phyloP scores from a whole-genome alignment of 768 basidiomycete genomes.

The Boletus rex-veris region DNA sequence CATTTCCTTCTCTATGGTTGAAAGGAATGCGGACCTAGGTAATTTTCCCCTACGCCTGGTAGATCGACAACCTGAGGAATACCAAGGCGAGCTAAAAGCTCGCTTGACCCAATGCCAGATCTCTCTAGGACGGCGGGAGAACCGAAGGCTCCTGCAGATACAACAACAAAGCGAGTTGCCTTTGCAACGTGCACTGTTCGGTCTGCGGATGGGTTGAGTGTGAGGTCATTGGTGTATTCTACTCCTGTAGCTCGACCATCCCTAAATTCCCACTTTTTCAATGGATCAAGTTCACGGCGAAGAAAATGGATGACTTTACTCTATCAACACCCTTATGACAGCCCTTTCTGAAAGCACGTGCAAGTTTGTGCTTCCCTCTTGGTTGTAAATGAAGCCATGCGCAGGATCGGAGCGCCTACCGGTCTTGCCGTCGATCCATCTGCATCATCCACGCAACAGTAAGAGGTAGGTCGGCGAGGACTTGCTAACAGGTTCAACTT shows the following conservation, averaged over 20 bases:
- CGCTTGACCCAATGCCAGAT: conserved; percentile 62
- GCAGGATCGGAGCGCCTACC: conserved; percentile 58
- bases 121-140: conserved; percentile 55
- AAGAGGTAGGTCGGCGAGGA: background rate
- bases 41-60: conserved; percentile 73
- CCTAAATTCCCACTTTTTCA: conserved; percentile 9
- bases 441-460: conserved; percentile 16
- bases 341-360: conserved; percentile 38
- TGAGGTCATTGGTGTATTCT: conserved; percentile 42
- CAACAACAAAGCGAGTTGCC: conserved; percentile 44
- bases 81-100: conserved; percentile 44
- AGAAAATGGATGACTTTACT: conserved; percentile 32
- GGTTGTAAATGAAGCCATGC: conserved; percentile 50
- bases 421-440: conserved; percentile 50
- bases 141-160: conserved; percentile 53
- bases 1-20: background rate
- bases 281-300: background rate
- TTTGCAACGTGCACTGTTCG: conserved; percentile 26
- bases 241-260: conserved; percentile 42
- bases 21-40: conserved; percentile 39
- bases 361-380: conserved; percentile 42
- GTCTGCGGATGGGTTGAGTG: conserved; percentile 19
- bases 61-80: conserved; percentile 57
- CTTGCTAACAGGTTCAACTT: conserved; percentile 5
- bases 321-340: conserved; percentile 48